Base-by-base conservation (phyloP, 2,329 filamentous ascomycete genomes). In the Talaromyces sp. region DNA sequence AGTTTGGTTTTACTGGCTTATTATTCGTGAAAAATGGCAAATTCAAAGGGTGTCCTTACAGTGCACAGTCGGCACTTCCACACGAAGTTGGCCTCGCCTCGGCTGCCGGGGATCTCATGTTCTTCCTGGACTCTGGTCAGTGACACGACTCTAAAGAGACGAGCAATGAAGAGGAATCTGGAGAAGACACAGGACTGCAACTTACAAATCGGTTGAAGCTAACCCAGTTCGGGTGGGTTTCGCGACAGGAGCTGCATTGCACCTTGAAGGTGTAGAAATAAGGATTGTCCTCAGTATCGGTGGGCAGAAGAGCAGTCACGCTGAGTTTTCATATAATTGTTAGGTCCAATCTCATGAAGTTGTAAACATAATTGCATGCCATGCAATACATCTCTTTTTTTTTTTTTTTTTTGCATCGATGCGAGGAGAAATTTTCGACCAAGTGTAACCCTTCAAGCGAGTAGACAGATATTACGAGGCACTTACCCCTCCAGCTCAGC, bases 11-110 rank as follows among this genome's bases (percentile, higher is more conserved):
- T 24, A 20, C 37, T 14, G n/a, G 16, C 27, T 19, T 2, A 24
- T 14, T 3, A 8, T 14, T 4, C 11, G 22, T n/a, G 10, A 16
- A n/a, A 13, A 30, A n/a, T 7, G 11, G 24, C 32, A 33, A 4
- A 33, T 39, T 10, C 8, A 32, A 19, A 24, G 19, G 44, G 39
- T 19, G 13, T 27, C 10, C 76, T 27, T 62, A 94, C 91, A 84
- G 94, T 95, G 86, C 94, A 99, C 70, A 94, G 93, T 76, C 95
- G 96, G 82, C 94, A 99, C 73, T 86, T 92, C 93, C 94, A 99
- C n/a, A 99, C 94, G 74, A 99, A 99, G 75, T 97, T 97, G 56
- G 94, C 94, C 74, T 97, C 92, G 60, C 94, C 94, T 67, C 91
- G 85, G 72, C 92, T 97, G 32, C 92, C 92, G 59, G 90, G 94